Base-by-base conservation (phyloP, 2,329 filamentous ascomycete species). In the Beauveria sp. region DNA sequence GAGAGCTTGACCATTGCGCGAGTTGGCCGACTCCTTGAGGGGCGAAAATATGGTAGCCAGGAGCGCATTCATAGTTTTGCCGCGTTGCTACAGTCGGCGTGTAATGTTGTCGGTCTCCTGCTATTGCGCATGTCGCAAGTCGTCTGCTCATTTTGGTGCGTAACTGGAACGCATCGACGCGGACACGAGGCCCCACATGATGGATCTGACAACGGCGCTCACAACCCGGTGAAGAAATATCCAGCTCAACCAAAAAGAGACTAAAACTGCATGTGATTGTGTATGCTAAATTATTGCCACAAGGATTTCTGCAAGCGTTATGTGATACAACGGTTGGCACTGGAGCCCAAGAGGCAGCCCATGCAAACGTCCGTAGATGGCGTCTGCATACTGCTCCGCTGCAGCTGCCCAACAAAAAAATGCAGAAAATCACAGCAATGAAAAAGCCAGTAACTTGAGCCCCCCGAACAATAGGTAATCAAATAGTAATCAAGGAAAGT, bases 1-100 rank as follows among this genome's bases (percentile, higher is more conserved):
- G 26, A 51, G 60, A 14, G 52, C 53, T 9, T 26, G 52, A 10
- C 46, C 42, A 40, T 62, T 58, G 38, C 46, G 60, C 26, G 60
- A 52, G 9, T 20, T 42, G 24, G 12, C 45, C 18, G 20, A 34
- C 40, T 62, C 60, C n/a, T 62, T 62, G 9, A 62, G 47, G 2
- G 60, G 60, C 38, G 60, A 62, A 30, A 62, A 62, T 22, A 62
- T 62, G 49, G 12, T 51, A 28, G 60, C 40, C 9, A 57, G 38
- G 7, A 62, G 47, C 28, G 46, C 53, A 53, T 53, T 57, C 60
- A 62, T 62, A 40, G 10, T 55, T n/a, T 8, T n/a, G 28, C 43
- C 20, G 20, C 30, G 30, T 51, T 51, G 18, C 46, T 20, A 12
- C 18, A n/a, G 47, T 26, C 22, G 22, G n/a, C 5, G 18, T 30